These are phyloP conservation scores for Tuber magnatum DNA, from an alignment of 495 filamentous ascomycete species.

Conservation along the genomic window DNA sequence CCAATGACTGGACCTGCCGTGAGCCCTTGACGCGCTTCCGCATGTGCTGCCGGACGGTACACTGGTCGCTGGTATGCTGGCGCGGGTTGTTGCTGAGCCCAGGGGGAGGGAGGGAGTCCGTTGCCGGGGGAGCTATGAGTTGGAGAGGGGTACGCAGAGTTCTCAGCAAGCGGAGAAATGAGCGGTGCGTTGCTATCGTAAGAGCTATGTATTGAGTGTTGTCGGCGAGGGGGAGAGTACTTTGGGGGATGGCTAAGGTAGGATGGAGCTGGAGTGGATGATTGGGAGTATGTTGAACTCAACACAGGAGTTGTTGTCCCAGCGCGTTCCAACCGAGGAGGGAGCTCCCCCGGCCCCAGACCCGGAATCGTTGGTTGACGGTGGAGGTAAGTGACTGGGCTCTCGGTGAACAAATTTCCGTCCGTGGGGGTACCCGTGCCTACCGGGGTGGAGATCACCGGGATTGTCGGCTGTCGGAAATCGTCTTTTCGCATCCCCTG, in stretches of 20 bases:
- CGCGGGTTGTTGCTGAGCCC: too few relatives aligned
- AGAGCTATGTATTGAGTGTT: background rate
- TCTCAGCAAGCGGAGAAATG: background rate
- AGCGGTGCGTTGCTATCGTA: background rate
- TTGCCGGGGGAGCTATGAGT: background rate
- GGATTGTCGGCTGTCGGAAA: constrained; percentile 59
- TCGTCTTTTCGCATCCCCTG: constrained; percentile 75
- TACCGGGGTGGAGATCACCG: constrained; percentile 41
- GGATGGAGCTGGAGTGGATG: background rate
- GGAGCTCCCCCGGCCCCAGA: background rate
- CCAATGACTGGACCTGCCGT: constrained; percentile 4
- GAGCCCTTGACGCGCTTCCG: too few relatives aligned
- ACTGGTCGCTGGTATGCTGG: too few relatives aligned
- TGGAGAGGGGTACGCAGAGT: background rate
- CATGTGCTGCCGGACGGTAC: too few relatives aligned
- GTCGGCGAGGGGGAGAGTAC: background rate
- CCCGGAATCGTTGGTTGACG: background rate
- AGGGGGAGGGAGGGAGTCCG: background rate
- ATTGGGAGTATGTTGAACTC: background rate
- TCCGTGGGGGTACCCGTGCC: background rate
- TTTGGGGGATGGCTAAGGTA: background rate
- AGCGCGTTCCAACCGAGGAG: background rate
- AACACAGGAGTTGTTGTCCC: background rate
- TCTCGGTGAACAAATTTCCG: background rate
- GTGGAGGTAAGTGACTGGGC: background rate